Evolutionary conservation across 1,284 basidiomycete genomes (phyloP).

Genomic region (Papiliotrema laurentii): DNA sequence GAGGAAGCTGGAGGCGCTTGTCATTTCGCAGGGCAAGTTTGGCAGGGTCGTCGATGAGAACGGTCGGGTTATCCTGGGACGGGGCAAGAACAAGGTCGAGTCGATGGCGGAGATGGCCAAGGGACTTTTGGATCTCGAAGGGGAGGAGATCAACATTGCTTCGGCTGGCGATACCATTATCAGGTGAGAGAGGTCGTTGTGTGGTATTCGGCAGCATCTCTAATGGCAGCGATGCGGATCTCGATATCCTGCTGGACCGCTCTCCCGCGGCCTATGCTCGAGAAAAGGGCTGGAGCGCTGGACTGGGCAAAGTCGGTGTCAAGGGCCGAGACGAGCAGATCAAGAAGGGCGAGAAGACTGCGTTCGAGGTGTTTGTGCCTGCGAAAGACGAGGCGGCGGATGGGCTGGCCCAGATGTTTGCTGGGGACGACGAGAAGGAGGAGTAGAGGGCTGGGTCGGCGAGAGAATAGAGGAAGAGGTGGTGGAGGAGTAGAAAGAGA

Average conservation of each 20-base stretch:
- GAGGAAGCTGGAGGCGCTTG: slow-evolving; percentile 83
- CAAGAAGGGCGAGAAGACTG: slow-evolving; percentile 51
- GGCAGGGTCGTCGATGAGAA: slow-evolving; percentile 54
- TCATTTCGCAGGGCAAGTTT: slow-evolving; percentile 89
- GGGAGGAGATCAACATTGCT: slow-evolving; percentile 85
- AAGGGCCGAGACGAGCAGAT: slow-evolving; percentile 40
- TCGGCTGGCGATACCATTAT: slow-evolving; percentile 71
- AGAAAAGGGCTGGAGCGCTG: slow-evolving; percentile 66
- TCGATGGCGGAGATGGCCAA: slow-evolving; percentile 75
- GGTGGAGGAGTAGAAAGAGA: not conserved
- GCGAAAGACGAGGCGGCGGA: slow-evolving; percentile 66
- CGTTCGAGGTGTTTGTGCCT: slow-evolving; percentile 73
- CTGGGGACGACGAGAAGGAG: slow-evolving; percentile 35
- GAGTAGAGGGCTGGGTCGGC: slow-evolving; percentile 6
- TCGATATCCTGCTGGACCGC: slow-evolving; percentile 76
- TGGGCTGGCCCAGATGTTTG: slow-evolving; percentile 62
- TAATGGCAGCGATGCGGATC: slow-evolving; percentile 59
- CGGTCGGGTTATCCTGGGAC: slow-evolving; percentile 53
- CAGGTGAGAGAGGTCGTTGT: slow-evolving; percentile 37
- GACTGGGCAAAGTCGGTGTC: slow-evolving; percentile 34
- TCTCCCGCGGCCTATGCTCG: slow-evolving; percentile 73
- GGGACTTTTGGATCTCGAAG: slow-evolving; percentile 73
- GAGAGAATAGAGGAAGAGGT: not conserved
- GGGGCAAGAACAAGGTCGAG: slow-evolving; percentile 48
- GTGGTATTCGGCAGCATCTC: not conserved